Evolutionary conservation across 2,329 filamentous ascomycete species (phyloP), one percentile per base, ranked within the genome.

Genomic region (Fusarium clavum): DNA sequence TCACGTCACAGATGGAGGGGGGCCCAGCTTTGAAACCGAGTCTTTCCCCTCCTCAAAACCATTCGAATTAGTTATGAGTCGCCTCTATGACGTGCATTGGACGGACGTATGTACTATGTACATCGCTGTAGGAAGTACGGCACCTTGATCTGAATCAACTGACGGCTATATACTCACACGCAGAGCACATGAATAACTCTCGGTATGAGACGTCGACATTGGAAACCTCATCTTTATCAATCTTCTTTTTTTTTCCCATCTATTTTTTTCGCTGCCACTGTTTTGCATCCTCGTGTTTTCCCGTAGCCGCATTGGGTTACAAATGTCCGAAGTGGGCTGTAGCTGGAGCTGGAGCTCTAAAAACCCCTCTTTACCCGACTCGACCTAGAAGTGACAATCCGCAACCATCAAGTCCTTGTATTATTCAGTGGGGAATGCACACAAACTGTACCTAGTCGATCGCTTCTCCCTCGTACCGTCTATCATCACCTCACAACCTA

Each of bases 341-440:
- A 71, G 68, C 68, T 71, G 68, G 64, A 71, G 68, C 68, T 71
- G 53, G 60, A 69, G 69, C 67, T 49, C 48, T 67, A 57, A 46
- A 47, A 58, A 14, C 56, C 67, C 63, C 66, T 61, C 65, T 43
- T 61, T 29, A 25, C 29, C 12, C 40, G 34, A 45, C 41, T 54
- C 16, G 38, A 30, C 24, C 43, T 45, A 45, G 16, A 30, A 25
- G 51, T 27, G 63, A 70, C 67, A 70, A 57, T 43, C 59, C 32
- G 63, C 59, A 51, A 47, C 51, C 34, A 49, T 47, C 22, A 38
- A 29, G 38, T 40, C 29, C 44, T 61, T 46, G 71, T 74, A 72
- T 46, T 58, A n/a, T 24, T 48, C 18, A 14, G 52, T 40, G n/a
- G 20, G 34, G 18, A 40, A 38, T 34, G 18, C 57, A 29, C 18